Conservation (phyloP, 1,139 yeast genomes). For the Yueomyces sp. region DNA sequence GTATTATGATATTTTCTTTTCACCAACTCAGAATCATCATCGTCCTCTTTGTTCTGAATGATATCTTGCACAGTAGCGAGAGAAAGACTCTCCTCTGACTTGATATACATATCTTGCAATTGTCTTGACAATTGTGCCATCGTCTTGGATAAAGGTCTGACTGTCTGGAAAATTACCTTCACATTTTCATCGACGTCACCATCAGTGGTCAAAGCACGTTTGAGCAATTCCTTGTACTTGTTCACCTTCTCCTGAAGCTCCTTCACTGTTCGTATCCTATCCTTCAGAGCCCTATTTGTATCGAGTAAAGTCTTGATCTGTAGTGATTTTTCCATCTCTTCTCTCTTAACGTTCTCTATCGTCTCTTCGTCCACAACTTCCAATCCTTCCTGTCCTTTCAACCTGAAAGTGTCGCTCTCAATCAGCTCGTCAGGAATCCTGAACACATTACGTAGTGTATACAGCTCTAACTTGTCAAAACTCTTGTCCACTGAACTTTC, state of each 20-base stretch:
- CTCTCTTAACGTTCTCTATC: conserved; percentile 4
- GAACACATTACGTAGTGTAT: conserved; percentile 65
- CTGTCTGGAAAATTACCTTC: conserved; percentile 7
- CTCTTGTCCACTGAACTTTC: conserved; percentile 73
- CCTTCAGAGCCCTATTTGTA: conserved; percentile 9
- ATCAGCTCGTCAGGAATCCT: conserved; percentile 59
- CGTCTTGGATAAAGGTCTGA: conserved; percentile 21
- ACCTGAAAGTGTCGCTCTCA: conserved; percentile 50
- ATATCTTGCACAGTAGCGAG: conserved; percentile 10
- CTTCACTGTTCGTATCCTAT: conserved; percentile 6
- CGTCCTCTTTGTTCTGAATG: background rate
- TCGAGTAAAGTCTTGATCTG: conserved; percentile 11
- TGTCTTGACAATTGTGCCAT: conserved; percentile 14
- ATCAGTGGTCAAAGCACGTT: conserved; percentile 6
- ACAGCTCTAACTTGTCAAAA: conserved; percentile 79
- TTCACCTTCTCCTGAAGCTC: conserved; percentile 7
- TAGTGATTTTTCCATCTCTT: conserved; percentile 8
- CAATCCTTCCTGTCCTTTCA: conserved; percentile 57
- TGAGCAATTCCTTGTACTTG: conserved; percentile 10
- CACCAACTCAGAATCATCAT: no score
- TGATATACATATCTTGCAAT: conserved; percentile 15
- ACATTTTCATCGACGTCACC: conserved; percentile 3
- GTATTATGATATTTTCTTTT: no score
- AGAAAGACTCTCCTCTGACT: conserved; percentile 17
- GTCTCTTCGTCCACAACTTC: conserved; percentile 10